Base-by-base conservation (phyloP, 495 filamentous ascomycete species). In the Neurospora tetrasperma region DNA sequence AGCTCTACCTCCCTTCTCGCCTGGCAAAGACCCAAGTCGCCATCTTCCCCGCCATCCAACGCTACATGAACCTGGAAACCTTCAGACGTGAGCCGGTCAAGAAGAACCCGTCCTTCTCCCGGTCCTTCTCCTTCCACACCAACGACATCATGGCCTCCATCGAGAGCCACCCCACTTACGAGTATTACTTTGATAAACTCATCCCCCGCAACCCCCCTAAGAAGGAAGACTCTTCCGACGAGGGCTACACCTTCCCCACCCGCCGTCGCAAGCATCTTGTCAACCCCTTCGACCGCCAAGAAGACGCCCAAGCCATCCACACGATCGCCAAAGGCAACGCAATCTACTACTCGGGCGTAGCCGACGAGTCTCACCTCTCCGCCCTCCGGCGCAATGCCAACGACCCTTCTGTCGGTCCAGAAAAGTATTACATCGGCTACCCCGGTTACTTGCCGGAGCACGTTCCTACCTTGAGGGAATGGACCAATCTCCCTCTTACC, bases 21-120 rank as follows among this genome's bases (percentile, higher is more conserved):
- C 73, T 83, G 5, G 82, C 77, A 69, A 84, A 81, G 74, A 79
- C 84, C 43, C 82, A 83, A 74, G 78, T 83, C 54, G 74, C 78
- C 68, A 75, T 82, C 23, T 83, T 81, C 78, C 83, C 83, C 42
- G 73, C 76, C 70, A 59, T 84, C 40, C 78, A 80, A 69, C 78
- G 83, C 23, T 83, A 79, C 72, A 62, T 78, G 27, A 73, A 75
- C 48, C 69, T 71, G 8, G 70, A 69, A 39, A n/a, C 43, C 31
- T 35, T 20, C 1, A 10, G 46, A 0, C 42, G 73, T 40, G 76
- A 81, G 38, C 80, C 79, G 71, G 76, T 82, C 75, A 74, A 59
- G 23, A 73, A 80, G 73, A 73, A 74, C 11, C 72, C 73, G 2
- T 62, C 84, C 69, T 46, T 74, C 27, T 31, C 27, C 38, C 70